Base-by-base conservation (phyloP, 805 yeast genomes). In the Teunomyces stri region DNA sequence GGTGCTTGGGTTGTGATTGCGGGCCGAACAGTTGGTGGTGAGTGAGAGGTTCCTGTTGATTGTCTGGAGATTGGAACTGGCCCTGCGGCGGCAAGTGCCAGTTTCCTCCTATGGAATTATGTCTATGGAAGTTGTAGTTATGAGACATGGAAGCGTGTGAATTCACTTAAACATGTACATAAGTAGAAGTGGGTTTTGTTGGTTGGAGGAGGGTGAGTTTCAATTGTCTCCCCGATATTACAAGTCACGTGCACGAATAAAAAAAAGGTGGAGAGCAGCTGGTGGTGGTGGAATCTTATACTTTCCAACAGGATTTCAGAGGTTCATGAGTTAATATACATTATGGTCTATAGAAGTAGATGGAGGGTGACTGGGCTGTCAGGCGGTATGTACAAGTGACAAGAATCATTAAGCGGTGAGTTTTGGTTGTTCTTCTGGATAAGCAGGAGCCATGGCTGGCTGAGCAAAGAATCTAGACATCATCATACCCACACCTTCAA, bases 401-500 rank as follows among this genome's bases (percentile, higher is more conserved):
- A 37, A 37, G 29, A 22, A 20, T 37, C 40, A 20, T 51, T 60
- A 70, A 41, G 75, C 75, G 48, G 72, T 65, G 61, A 70, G 59
- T 44, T 59, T 58, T 33, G 62, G 55, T 16, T 65, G 66, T 53
- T 72, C 75, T 39, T 71, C 78, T 5, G 75, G 74, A 55, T 68
- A 72, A 30, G 62, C 65, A n/a, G 76, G 76, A n/a, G 75, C 76
- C 53, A 70, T 56, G 13, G 72, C 57, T n/a, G 76, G 76, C 64
- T 88, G 90, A 27, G 96, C 96, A 79, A 87, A 81, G 62, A 83
- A 81, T 74, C 97, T 83, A 69, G 87, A 95, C 79, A 92, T 82
- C 83, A 91, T 88, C 79, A 92, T 81, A 63, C 98, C 98, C 44
- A 89, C 97, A 79, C 99, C 99, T 75, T 94, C 99, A 60, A 94